A percentile compares a stretch with the other conserved stretches of the same genome.
Evolutionary conservation across 352 stramenopile genomes (phyloP).

Genomic region (Aphanomyces stellatus): DNA sequence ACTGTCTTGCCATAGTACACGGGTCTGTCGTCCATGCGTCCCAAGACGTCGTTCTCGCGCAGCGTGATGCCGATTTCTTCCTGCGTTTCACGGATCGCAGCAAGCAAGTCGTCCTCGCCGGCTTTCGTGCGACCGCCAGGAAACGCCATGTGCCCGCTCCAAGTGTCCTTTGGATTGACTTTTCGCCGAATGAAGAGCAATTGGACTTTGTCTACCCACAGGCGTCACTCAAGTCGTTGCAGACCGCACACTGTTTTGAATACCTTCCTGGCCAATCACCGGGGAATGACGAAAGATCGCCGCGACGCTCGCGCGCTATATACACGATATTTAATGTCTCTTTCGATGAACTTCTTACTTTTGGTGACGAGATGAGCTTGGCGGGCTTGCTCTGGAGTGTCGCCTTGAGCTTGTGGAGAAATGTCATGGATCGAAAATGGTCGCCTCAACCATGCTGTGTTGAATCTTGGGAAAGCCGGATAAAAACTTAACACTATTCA

Average conservation of each 20-base stretch:
- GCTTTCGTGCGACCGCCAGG: constrained; percentile 48
- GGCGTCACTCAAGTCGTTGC: constrained; percentile 40
- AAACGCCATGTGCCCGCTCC: constrained; percentile 79
- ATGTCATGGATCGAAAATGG: not conserved
- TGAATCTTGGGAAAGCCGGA: too few species aligned
- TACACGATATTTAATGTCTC: too few species aligned
- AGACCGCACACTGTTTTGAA: too few species aligned
- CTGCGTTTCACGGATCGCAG: constrained; percentile 61
- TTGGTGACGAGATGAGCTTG: not conserved
- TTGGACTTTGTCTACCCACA: constrained; percentile 50
- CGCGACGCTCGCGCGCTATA: constrained; percentile 60
- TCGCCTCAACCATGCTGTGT: too few species aligned
- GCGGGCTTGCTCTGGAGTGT: not conserved
- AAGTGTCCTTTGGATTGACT: constrained; percentile 65
- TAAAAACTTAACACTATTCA: too few species aligned
- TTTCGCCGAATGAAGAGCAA: constrained; percentile 67
- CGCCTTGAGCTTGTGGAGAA: not conserved
- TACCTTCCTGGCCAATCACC: not conserved
- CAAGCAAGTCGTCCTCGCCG: constrained; percentile 64
- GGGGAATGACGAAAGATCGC: constrained; percentile 49
- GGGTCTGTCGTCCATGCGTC: constrained; percentile 9
- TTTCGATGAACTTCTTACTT: not conserved
- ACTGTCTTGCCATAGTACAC: constrained; percentile 20
- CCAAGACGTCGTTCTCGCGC: constrained; percentile 31
- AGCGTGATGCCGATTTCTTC: constrained; percentile 78